Conservation (phyloP, 257 asterid species). For the Solanum ahanhuiri region DNA sequence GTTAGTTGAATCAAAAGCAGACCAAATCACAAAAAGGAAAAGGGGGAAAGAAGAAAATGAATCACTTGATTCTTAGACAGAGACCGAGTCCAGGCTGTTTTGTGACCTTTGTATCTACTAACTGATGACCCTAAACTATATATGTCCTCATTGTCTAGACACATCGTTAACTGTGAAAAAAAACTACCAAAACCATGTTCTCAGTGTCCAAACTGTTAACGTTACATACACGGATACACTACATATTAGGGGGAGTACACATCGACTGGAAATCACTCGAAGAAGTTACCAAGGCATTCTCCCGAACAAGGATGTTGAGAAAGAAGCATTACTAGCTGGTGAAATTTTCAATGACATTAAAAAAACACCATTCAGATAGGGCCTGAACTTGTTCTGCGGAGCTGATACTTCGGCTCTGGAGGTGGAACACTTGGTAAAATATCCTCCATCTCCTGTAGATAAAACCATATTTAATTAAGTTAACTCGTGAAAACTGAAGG, state of each 20-base stretch:
- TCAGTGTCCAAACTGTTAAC: conserved; percentile 1
- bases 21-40: background rate
- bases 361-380: conserved; percentile 12
- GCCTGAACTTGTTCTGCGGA: conserved; percentile 35
- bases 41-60: background rate
- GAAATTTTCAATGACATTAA: background rate
- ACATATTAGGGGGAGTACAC: background rate
- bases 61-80: background rate
- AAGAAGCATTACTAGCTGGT: background rate
- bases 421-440: conserved; percentile 19
- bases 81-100: background rate
- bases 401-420: conserved; percentile 38
- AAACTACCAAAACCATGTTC: background rate
- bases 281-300: background rate
- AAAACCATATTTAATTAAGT: background rate
- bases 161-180: background rate
- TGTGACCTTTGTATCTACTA: background rate
- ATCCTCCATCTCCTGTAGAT: conserved; percentile 27
- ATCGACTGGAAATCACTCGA: background rate
- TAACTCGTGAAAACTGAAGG: background rate
- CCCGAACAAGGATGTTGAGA: background rate
- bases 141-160: background rate
- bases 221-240: conserved; percentile 6
- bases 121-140: background rate
- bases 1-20: background rate